phyloP scores from a whole-genome alignment of 192 early-diverging fungal genomes.

The Coemansia sp. region DNA sequence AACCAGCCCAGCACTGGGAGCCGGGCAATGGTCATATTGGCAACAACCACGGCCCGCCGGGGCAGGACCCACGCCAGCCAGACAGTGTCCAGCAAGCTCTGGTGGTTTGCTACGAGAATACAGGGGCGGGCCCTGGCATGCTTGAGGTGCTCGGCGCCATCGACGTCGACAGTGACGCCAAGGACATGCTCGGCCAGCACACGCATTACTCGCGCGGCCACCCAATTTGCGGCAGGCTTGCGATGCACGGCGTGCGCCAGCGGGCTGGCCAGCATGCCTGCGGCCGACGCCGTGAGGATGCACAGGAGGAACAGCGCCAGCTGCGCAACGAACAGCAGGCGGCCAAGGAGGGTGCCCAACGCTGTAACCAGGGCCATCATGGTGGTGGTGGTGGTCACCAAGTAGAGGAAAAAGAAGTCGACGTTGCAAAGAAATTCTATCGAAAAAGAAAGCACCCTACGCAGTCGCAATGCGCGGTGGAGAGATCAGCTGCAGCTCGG shows the following conservation, averaged over 20 bases:
- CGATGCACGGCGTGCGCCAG: conserved; percentile 25
- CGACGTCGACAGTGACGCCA: conserved; percentile 57
- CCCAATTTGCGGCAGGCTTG: conserved; percentile 51
- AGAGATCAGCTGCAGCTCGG: conserved; percentile 31
- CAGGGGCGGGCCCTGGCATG: conserved; percentile 50
- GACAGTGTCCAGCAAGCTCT: conserved; percentile 71
- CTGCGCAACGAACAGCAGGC: conserved; percentile 27
- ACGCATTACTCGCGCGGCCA: conserved; percentile 54
- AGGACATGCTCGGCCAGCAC: conserved; percentile 48
- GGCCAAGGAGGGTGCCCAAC: conserved; percentile 7
- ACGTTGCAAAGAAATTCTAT: not conserved
- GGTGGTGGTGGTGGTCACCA: not conserved
- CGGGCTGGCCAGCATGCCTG: conserved; percentile 22
- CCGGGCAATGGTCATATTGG: conserved; percentile 64
- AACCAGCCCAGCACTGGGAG: conserved; percentile 72
- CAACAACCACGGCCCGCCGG: conserved; percentile 58
- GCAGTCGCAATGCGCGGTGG: conserved; percentile 25
- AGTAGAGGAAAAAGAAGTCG: not conserved
- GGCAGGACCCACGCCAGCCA: conserved; percentile 63
- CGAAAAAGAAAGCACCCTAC: not conserved
- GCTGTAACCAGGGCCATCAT: conserved; percentile 12
- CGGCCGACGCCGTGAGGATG: conserved; percentile 21
- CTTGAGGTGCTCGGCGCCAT: conserved; percentile 54
- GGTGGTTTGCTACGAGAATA: conserved; percentile 81
- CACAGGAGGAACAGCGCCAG: conserved; percentile 33